Conservation (phyloP, 2,329 filamentous ascomycete genomes). For the Paracorniculantispora psalliotae region DNA sequence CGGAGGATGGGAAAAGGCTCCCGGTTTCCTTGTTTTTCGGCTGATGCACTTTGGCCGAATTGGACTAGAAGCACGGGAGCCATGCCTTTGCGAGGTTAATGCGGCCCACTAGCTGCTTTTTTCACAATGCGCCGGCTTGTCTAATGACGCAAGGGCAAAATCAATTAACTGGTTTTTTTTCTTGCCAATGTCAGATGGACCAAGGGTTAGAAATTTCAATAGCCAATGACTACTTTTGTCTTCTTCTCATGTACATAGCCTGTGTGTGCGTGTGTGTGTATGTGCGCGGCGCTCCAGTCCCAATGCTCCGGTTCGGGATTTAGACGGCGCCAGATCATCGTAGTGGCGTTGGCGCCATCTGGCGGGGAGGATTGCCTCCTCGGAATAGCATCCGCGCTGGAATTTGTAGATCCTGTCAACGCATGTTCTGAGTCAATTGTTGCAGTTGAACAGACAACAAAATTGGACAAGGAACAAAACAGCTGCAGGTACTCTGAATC, state of each 20-base stretch:
- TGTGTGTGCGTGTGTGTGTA: too few relatives aligned
- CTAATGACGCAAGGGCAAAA: conserved; percentile 1
- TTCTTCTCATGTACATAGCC: too few relatives aligned
- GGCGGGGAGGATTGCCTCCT: neutral
- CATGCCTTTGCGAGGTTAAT: conserved; percentile 1
- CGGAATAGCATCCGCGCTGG: neutral
- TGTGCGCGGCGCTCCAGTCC: neutral
- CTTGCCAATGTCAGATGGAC: neutral
- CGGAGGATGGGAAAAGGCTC: neutral
- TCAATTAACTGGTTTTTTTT: too few relatives aligned
- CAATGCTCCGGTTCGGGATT: neutral
- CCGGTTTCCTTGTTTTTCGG: neutral
- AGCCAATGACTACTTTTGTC: neutral
- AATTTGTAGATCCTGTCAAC: neutral
- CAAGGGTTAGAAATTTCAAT: neutral
- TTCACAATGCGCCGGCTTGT: neutral
- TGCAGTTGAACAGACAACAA: too few relatives aligned
- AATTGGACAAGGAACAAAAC: too few relatives aligned
- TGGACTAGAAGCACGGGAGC: neutral
- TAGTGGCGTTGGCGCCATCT: neutral
- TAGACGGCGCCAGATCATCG: neutral
- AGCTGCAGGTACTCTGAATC: neutral
- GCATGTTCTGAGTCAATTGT: neutral
- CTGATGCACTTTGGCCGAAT: neutral
- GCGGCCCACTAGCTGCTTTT: neutral